These are phyloP conservation scores for Macrophomina pseudophaseolina DNA, from an alignment of 2,329 filamentous ascomycete species.

Conservation along the genomic window DNA sequence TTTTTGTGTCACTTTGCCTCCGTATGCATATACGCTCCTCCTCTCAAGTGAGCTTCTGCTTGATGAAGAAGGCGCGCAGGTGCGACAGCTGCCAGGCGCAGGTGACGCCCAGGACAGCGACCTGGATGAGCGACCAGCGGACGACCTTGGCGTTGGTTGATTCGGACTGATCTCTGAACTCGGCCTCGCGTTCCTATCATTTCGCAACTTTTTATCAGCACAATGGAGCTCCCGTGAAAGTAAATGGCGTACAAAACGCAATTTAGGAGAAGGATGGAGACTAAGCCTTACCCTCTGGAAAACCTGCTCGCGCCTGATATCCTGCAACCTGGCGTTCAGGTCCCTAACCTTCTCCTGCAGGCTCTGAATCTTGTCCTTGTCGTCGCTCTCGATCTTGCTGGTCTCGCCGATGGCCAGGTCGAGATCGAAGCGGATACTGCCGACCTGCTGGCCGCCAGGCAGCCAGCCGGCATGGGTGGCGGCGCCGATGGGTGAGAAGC, in stretches of 20 bases:
- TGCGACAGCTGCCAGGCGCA: slow-evolving; percentile 98
- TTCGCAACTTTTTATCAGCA: no score
- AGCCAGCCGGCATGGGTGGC: slow-evolving; percentile 75
- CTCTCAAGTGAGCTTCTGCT: slow-evolving; percentile 93
- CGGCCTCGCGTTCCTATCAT: slow-evolving; percentile 86
- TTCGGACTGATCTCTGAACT: slow-evolving; percentile 98
- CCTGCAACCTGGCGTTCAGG: slow-evolving; percentile 82
- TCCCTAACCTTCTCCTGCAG: slow-evolving; percentile 88
- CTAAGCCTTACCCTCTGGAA: slow-evolving; percentile 77
- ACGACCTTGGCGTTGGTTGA: slow-evolving; percentile 89
- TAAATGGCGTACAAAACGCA: neutral
- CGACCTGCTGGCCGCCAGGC: slow-evolving; percentile 65
- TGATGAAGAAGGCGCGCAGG: slow-evolving; percentile 97
- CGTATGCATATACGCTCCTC: no score
- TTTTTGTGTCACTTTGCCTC: no score
- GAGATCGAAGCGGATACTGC: slow-evolving; percentile 81
- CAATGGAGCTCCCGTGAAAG: no score
- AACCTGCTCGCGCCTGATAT: slow-evolving; percentile 92
- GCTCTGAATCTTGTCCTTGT: slow-evolving; percentile 91
- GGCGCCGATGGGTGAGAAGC: slow-evolving; percentile 84
- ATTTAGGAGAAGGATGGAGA: no score
- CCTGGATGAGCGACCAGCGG: slow-evolving; percentile 90
- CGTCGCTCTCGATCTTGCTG: slow-evolving; percentile 87
- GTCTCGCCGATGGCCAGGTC: slow-evolving; percentile 96
- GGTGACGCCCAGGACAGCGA: slow-evolving; percentile 80